phyloP scores from a whole-genome alignment of 345 rosid genomes.

The Adansonia digitata region DNA sequence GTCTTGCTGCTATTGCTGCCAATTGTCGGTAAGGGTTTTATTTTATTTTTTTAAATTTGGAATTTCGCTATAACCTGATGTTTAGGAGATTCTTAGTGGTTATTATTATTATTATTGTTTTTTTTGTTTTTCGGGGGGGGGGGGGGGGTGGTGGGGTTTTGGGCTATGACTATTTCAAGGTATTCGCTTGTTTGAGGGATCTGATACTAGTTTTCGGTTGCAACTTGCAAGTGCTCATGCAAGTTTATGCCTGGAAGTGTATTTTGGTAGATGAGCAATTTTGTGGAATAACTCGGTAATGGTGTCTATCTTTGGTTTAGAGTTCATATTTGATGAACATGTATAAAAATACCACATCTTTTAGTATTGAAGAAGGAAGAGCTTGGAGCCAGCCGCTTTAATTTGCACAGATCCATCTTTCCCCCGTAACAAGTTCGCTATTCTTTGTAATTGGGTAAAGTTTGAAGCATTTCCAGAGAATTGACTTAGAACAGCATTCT shows the following conservation, averaged over 20 bases:
- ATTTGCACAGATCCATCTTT: no score
- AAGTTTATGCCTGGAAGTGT: neutral
- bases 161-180: neutral
- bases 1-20: neutral
- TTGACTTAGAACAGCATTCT: no score
- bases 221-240: neutral
- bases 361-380: no score
- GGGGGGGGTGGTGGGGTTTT: no score
- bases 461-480: no score
- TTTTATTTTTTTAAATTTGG: slow-evolving; percentile 57
- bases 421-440: no score
- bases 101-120: no score
- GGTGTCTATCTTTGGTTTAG: neutral
- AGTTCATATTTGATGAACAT: neutral
- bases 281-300: neutral
- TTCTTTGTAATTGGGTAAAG: no score
- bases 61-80: slow-evolving; percentile 38
- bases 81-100: neutral
- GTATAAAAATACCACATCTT: neutral
- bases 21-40: slow-evolving; percentile 13
- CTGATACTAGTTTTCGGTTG: neutral
- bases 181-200: neutral
- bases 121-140: neutral
- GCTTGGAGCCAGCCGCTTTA: no score
- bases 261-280: neutral